Evolutionary conservation across 495 filamentous ascomycete genomes (phyloP), one percentile per base, ranked within the genome.

Genomic region (Bathelium albidoporum): DNA sequence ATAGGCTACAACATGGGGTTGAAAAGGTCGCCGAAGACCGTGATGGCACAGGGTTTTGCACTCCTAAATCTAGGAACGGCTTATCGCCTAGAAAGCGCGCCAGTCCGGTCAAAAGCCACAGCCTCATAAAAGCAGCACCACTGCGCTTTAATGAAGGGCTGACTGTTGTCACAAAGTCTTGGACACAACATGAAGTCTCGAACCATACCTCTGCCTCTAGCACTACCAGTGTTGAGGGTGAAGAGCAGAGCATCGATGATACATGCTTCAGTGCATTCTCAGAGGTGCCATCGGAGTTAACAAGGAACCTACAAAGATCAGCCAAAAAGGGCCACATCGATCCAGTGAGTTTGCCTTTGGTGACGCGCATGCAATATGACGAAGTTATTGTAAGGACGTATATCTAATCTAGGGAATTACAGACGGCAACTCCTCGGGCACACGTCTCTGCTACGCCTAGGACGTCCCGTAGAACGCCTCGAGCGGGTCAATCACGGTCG

Each of bases 181-280:
- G 18, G 52, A 60, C 34, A 3, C 53, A 10, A 28, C 58, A 55
- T 63, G 68, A 29, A 18, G n/a, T n/a, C 26, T 52, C 22, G 60
- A 52, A 28, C 24, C 49, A 20, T n/a, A 49, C 44, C 16, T 5
- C 10, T 49, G n/a, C n/a, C n/a, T n/a, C n/a, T n/a, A n/a, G n/a
- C n/a, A 20, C 2, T 29, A 55, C 20, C 11, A 16, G 9, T 28
- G 49, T 16, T 11, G 49, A 29, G 16, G 24, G 24, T 10, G 68
- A 71, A 43, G 69, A 78, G 24, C 76, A 77, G 52, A 64, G 68
- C 22, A 79, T 85, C 64, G 89, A 95, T 68, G 91, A 95, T 67
- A 93, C 89, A 22, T 87, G 86, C 44, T 88, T 94, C 69, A 95
- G 89, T 74, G 82, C 80, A 16, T 96, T 95, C 74, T 96, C 91